phyloP scores from a whole-genome alignment of 2,329 filamentous ascomycete genomes.

The Arthrobotrys musiformis region DNA sequence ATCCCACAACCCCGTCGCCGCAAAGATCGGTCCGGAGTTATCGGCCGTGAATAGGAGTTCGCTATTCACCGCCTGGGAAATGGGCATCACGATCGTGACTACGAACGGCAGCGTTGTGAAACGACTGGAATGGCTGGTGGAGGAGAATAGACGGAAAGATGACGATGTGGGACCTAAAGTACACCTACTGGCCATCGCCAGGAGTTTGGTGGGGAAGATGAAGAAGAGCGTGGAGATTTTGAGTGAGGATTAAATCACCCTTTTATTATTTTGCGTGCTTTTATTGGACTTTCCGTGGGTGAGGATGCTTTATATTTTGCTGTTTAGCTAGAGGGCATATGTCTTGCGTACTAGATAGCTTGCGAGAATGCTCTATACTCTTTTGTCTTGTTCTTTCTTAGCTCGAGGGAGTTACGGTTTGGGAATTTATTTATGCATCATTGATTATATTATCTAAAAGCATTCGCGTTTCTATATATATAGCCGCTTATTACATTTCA shows the following conservation, averaged over 20 bases:
- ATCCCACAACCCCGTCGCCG: slow-evolving; percentile 65
- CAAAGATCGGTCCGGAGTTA: slow-evolving; percentile 65
- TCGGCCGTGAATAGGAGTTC: slow-evolving; percentile 75
- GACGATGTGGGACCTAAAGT: slow-evolving; percentile 70
- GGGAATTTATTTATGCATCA: no score
- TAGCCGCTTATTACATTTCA: neutral
- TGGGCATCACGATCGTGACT: slow-evolving; percentile 73
- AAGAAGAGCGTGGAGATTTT: slow-evolving; percentile 62
- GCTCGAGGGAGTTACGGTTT: no score
- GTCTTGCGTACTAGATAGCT: no score
- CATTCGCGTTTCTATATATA: no score
- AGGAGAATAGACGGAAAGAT: slow-evolving; percentile 66
- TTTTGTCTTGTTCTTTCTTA: no score
- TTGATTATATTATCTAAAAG: no score
- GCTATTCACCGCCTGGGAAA: slow-evolving; percentile 77
- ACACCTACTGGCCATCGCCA: slow-evolving; percentile 73
- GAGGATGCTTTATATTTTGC: no score
- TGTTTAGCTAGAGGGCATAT: no score
- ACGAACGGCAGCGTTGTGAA: slow-evolving; percentile 76
- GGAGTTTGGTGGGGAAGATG: slow-evolving; percentile 75
- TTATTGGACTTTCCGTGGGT: no score
- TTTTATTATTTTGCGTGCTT: neutral
- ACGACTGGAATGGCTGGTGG: slow-evolving; percentile 71
- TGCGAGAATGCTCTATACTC: no score
- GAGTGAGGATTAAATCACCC: neutral